Evolutionary conservation across 495 filamentous ascomycete species (phyloP).

Genomic region (Cercophora newfieldiana): DNA sequence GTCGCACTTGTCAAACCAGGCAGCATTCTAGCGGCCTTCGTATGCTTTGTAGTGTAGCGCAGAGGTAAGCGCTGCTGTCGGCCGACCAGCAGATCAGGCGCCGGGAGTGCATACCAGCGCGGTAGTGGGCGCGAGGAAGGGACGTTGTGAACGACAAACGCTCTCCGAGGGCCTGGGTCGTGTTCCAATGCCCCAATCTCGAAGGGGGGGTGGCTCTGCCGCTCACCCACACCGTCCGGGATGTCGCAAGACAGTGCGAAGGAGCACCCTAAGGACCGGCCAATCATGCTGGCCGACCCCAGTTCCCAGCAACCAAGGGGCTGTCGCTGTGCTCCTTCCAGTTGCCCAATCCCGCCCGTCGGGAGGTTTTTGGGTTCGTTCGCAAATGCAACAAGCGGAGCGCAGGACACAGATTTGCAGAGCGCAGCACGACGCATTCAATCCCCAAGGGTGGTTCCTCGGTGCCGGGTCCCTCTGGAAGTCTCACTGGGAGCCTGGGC

Average conservation of each 20-base stretch:
- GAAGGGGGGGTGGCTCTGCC: neutral
- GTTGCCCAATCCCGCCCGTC: neutral
- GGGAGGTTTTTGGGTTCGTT: neutral
- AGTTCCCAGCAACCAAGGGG: neutral
- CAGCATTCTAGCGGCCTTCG: neutral
- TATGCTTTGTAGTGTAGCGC: neutral
- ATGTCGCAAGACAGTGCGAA: constrained; percentile 4
- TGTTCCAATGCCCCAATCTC: neutral
- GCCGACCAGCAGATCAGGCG: neutral
- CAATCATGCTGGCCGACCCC: neutral
- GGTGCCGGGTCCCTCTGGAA: neutral
- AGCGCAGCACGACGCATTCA: neutral
- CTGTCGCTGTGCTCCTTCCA: neutral
- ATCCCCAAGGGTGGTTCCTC: neutral
- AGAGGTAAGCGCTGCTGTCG: neutral
- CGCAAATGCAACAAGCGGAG: neutral
- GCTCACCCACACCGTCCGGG: neutral
- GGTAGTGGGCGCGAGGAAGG: neutral
- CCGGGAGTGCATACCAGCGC: neutral
- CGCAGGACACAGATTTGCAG: neutral
- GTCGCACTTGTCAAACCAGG: neutral
- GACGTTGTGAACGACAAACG: neutral
- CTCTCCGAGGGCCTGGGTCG: constrained; percentile 2
- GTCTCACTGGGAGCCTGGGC: neutral
- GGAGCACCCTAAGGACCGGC: neutral